Percentiles rank a stretch among this genome's conserved stretches.
phyloP scores from a whole-genome alignment of 2,329 filamentous ascomycete species.

The Stachybotrys chartarum region DNA sequence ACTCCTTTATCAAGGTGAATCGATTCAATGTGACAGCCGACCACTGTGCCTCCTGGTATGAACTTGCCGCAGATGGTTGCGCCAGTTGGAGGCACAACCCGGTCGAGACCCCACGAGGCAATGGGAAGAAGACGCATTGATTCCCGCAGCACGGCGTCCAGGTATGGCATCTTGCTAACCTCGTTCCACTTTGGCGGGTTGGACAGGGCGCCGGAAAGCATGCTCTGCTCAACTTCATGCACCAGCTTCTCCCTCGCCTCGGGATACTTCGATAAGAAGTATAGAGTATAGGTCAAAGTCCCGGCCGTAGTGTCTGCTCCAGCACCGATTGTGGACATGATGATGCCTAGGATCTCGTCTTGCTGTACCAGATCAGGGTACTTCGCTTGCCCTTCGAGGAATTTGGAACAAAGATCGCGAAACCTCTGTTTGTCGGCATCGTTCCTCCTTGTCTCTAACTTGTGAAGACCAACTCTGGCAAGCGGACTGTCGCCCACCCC shows the following conservation, averaged over 20 bases:
- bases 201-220: background rate
- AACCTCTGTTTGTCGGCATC: background rate
- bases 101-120: background rate
- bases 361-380: background rate
- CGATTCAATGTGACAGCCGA: background rate
- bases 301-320: background rate
- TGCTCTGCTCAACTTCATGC: background rate
- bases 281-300: background rate
- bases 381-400: conserved; percentile 3
- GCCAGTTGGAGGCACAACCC: background rate
- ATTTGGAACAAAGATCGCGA: conserved; percentile 1
- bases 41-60: background rate
- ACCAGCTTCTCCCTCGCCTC: background rate
- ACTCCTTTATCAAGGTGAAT: background rate
- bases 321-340: background rate
- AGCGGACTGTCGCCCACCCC: conserved; percentile 1
- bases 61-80: background rate
- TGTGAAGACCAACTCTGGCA: background rate
- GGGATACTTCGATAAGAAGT: background rate
- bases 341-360: background rate
- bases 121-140: background rate
- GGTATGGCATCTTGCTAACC: background rate
- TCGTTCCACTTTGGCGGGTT: background rate
- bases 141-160: background rate
- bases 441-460: background rate